A percentile compares a stretch with the other conserved stretches of the same genome.
phyloP scores from a whole-genome alignment of 2,329 filamentous ascomycete genomes.

The Fusarium metavorans region DNA sequence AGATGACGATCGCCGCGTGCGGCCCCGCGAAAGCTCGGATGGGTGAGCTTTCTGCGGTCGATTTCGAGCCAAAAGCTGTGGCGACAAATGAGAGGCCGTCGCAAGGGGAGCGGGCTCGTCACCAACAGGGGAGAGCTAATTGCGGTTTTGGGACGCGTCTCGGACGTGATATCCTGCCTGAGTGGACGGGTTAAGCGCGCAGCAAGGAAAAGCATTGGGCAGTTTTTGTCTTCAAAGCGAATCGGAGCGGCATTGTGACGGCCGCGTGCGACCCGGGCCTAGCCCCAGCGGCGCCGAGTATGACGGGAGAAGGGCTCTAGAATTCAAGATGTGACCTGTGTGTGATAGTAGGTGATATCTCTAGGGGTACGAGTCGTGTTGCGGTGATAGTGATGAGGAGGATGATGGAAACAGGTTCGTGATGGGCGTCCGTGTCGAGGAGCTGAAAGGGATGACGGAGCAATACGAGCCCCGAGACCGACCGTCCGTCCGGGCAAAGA shows the following conservation, averaged over 20 bases:
- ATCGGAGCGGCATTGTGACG: conserved; percentile 38
- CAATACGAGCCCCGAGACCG: conserved; percentile 11
- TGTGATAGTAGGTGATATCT: conserved; percentile 15
- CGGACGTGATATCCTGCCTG: conserved; percentile 32
- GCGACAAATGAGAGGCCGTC: conserved; percentile 30
- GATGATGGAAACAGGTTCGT: neutral
- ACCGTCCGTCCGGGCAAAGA: conserved; percentile 3
- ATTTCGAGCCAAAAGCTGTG: conserved; percentile 9
- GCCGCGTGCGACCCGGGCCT: conserved; percentile 28
- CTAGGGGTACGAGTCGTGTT: conserved; percentile 15
- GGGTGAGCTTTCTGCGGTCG: neutral
- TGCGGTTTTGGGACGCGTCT: conserved; percentile 32
- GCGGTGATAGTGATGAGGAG: conserved; percentile 18
- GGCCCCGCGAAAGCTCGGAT: conserved; percentile 24
- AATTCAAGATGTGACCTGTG: neutral
- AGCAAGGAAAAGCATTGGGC: conserved; percentile 24
- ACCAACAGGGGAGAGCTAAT: conserved; percentile 35
- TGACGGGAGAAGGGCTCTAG: conserved; percentile 18
- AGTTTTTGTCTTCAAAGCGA: conserved; percentile 26
- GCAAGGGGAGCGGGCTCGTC: conserved; percentile 25
- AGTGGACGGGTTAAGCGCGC: conserved; percentile 40
- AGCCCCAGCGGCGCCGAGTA: conserved; percentile 29
- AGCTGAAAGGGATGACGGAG: conserved; percentile 17
- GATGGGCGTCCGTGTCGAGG: conserved; percentile 3
- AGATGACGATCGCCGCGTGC: conserved; percentile 34